phyloP scores from a whole-genome alignment of 1,284 basidiomycete genomes.

The Pseudozyma sp. region DNA sequence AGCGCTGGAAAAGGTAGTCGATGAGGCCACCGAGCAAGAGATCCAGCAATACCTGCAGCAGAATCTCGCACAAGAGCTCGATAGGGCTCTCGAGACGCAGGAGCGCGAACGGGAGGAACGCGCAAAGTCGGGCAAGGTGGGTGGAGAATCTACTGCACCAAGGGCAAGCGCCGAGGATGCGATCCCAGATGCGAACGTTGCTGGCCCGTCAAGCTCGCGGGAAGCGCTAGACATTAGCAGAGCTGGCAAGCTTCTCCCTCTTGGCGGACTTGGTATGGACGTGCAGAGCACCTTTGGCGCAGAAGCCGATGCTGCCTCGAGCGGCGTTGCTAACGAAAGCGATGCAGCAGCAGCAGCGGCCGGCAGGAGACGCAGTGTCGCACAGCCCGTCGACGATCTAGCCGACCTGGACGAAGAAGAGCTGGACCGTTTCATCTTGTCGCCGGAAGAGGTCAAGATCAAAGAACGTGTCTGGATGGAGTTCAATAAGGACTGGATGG shows the following conservation, averaged over 20 bases:
- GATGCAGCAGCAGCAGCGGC: conserved; percentile 16
- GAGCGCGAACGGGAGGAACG: conserved; percentile 54
- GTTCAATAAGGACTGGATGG: conserved; percentile 91
- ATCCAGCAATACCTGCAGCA: conserved; percentile 59
- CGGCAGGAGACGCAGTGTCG: conserved; percentile 14
- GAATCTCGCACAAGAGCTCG: conserved; percentile 52
- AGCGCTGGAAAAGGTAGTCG: conserved; percentile 56
- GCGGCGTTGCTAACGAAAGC: conserved; percentile 27
- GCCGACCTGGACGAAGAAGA: conserved; percentile 85
- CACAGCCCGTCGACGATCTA: conserved; percentile 46
- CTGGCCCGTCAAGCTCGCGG: conserved; percentile 20
- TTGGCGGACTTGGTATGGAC: conserved; percentile 57
- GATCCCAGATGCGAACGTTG: conserved; percentile 38
- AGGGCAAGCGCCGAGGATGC: neutral
- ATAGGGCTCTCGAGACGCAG: conserved; percentile 50
- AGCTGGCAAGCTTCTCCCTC: conserved; percentile 45
- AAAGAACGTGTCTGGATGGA: conserved; percentile 98
- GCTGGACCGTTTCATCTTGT: conserved; percentile 83
- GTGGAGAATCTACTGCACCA: neutral
- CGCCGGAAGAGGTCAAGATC: conserved; percentile 85
- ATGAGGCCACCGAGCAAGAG: conserved; percentile 61
- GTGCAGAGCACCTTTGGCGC: conserved; percentile 38
- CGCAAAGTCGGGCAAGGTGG: conserved; percentile 43
- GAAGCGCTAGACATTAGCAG: conserved; percentile 41
- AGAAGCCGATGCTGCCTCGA: conserved; percentile 6